A percentile compares a stretch with the other conserved stretches of the same genome.
These are phyloP conservation scores for Dactylella cylindrospora DNA, from an alignment of 2,329 filamentous ascomycete species.

Conservation along the genomic window DNA sequence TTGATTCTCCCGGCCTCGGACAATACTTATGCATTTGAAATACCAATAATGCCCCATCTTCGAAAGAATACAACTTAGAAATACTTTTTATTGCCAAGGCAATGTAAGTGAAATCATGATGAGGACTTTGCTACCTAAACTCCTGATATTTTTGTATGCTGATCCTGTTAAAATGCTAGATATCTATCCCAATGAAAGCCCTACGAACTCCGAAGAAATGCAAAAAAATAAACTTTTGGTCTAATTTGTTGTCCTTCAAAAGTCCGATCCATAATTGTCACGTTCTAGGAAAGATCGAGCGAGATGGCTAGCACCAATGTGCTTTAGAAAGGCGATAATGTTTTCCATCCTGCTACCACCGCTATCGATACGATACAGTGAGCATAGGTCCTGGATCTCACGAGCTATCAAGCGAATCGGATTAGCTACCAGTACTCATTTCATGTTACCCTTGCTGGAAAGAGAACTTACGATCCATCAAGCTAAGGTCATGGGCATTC, in stretches of 20 bases:
- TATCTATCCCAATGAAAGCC: too few species aligned
- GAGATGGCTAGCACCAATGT: constrained; percentile 31
- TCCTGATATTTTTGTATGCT: too few species aligned
- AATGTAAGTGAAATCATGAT: too few species aligned
- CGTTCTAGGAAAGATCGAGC: constrained; percentile 23
- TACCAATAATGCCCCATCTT: too few species aligned
- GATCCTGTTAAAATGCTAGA: too few species aligned
- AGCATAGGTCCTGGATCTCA: constrained; percentile 40
- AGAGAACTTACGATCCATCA: constrained; percentile 32
- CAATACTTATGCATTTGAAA: too few species aligned
- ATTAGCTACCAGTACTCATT: background rate
- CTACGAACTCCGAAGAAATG: too few species aligned
- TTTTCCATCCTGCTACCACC: constrained; percentile 23
- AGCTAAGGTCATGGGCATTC: constrained; percentile 34
- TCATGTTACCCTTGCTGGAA: background rate
- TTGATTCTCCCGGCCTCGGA: too few species aligned
- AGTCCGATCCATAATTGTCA: constrained; percentile 32
- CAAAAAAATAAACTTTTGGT: background rate
- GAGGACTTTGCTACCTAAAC: too few species aligned
- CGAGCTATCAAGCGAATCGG: constrained; percentile 11
- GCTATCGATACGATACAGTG: constrained; percentile 31
- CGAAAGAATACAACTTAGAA: too few species aligned
- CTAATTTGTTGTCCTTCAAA: constrained; percentile 1
- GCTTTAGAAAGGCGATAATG: constrained; percentile 27
- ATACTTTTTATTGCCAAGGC: too few species aligned